Base-by-base conservation (phyloP, 495 filamentous ascomycete species). In the Xylaria nigripes region DNA sequence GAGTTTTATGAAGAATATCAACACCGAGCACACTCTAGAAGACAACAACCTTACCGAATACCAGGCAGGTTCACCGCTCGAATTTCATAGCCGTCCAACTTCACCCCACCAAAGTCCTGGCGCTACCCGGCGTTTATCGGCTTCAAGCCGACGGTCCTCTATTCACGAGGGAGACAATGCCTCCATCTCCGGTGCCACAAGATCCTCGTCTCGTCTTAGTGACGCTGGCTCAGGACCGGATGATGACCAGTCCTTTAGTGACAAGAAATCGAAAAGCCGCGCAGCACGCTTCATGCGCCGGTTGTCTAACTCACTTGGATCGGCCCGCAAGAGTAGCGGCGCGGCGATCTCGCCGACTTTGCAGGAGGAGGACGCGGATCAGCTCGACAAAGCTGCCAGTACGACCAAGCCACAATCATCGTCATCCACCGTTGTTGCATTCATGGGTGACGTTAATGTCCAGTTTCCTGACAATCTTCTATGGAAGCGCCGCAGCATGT, bases 381-480 rank as follows among this genome's bases (percentile, higher is more conserved):
- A 81, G 47, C 61, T 75, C 1, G 72, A 68, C 41, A 56, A 56
- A 42, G 69, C 69, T 13, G 67, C 70, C 55, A 59, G 46, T 52
- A 59, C 53, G 68, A 56, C 49, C 61, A 68, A 60, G 57, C 64
- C 59, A 49, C 64, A 54, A 16, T 32, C 60, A 67, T 61, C 65
- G 69, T 65, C 64, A 42, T 70, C 70, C 9, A 71, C 68, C 30
- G 78, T 81, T 19, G 71, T 86, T 24, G 80, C 71, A 0, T 74
- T 84, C 48, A 78, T 94, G 65, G 90, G 91, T 36, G 90, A 95
- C 62, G 83, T 95, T 47, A 95, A 96, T 58, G 83, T 95, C 3
- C 91, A 96, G 61, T 95, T 96, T 62, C 90, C 91, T 1, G 91
- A 94, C 65, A 91, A 85, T 42, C 76, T 96, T 21, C 75, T 96